Conservation (phyloP, 1,139 yeast genomes). For the Suhomyces maxii region DNA sequence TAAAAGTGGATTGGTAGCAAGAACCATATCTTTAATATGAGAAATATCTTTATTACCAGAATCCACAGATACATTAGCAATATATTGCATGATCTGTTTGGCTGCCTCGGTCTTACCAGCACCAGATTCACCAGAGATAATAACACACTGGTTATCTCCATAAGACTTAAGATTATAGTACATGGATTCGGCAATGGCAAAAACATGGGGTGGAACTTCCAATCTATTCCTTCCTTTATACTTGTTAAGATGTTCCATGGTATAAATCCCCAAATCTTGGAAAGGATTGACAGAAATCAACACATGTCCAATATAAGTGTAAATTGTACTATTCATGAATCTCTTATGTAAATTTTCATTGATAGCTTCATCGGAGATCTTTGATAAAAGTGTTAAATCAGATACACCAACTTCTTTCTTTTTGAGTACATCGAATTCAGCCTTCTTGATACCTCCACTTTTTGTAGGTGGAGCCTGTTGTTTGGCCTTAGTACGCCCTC, state of each 20-base stretch:
- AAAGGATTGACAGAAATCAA: conserved; percentile 96
- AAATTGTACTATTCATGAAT: conserved; percentile 85
- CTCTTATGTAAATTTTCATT: conserved; percentile 89
- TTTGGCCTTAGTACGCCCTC: conserved; percentile 62
- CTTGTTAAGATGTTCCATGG: conserved; percentile 67
- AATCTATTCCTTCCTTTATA: conserved; percentile 91
- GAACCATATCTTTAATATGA: conserved; percentile 92
- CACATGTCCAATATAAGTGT: conserved; percentile 85
- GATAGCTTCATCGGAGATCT: conserved; percentile 89
- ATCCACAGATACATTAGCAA: conserved; percentile 73
- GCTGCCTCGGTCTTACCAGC: conserved; percentile 99
- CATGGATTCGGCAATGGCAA: conserved; percentile 97
- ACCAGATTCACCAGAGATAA: conserved; percentile 98
- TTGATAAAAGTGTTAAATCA: conserved; percentile 85
- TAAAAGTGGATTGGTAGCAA: conserved; percentile 94
- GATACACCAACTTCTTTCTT: conserved; percentile 97
- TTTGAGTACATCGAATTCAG: conserved; percentile 83
- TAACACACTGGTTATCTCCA: conserved; percentile 95
- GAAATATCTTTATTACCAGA: conserved; percentile 50
- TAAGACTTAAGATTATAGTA: conserved; percentile 93
- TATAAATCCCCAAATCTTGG: conserved; percentile 92
- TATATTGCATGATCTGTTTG: conserved; percentile 96
- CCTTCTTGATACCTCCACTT: conserved; percentile 75
- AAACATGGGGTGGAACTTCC: conserved; percentile 99
- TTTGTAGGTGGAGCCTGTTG: conserved; percentile 58